Base-by-base conservation (phyloP, 2,329 filamentous ascomycete species). In the Botryotinia globosa region DNA sequence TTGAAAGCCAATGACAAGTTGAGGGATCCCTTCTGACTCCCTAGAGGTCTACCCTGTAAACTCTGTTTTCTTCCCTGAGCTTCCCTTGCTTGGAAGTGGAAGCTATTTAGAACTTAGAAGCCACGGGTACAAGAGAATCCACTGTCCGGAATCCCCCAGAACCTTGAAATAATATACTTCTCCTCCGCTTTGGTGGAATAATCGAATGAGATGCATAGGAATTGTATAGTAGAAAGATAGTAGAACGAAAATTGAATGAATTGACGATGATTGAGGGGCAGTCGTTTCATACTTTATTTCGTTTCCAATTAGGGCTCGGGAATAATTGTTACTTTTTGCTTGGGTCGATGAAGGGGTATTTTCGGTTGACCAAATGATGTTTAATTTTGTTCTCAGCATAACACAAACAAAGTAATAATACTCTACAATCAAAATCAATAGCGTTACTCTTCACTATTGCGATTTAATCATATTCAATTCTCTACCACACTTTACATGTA, bases 121-220 rank as follows among this genome's bases (percentile, higher is more conserved):
- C 54, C 32, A 61, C 39, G 42, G 66, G 39, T 69, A 63, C 54
- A 18, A 70, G 56, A 39, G 32, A n/a, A 51, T 70, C 68, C 68
- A 70, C 68, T 39, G 68, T 51, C 68, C 56, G 68, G 54, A 62
- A 70, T 70, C n/a, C 68, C 68, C 68, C 58, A 70, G 68, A 70
- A 70, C 68, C 68, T 32, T 70, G 68, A 25, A 63, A 29, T 9
- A 63, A 61, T 37, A 29, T 37, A 14, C 39, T 39, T 20, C 34
- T 70, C 37, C 68, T 45, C 66, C 51, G 54, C 39, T 69, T 59
- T 61, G n/a, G 37, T 34, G n/a, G 39, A 61, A 44, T 20, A 14
- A 37, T 29, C 56, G 56, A 70, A 34, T 70, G 12, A 37, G 67
- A 63, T 63, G 56, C 37, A 70, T 59, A 39, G 32, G 65, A 69